Evolutionary conservation across 164 flowering plant genomes (phyloP).

Genomic region (Hamamelis virginiana): DNA sequence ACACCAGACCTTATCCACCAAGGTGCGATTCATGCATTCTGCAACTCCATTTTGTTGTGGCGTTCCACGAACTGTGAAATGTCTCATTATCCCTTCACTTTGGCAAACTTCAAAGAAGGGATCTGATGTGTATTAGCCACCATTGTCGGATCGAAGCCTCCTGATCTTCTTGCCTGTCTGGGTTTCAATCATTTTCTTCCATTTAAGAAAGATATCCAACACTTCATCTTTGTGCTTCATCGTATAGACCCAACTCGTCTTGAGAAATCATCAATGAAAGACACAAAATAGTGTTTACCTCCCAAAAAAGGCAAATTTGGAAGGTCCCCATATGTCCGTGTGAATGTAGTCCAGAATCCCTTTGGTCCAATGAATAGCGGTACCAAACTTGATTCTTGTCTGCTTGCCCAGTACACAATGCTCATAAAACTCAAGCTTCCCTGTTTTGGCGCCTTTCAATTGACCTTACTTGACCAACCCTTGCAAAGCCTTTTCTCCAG

Average conservation of each 20-base stretch:
- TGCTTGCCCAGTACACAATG: constrained; percentile 1
- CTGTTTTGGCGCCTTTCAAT: constrained; percentile 9
- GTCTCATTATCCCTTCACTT: constrained; percentile 12
- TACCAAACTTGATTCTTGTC: constrained; percentile 8
- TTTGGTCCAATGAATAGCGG: not conserved
- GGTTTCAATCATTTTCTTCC: constrained; percentile 21
- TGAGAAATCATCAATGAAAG: constrained; percentile 11
- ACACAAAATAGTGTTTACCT: constrained; percentile 1
- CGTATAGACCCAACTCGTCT: constrained; percentile 3
- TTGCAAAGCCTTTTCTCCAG: constrained; percentile 13
- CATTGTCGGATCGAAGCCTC: constrained; percentile 1
- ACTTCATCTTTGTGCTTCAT: constrained; percentile 13
- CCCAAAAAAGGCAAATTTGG: constrained; percentile 1
- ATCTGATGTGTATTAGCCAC: constrained; percentile 8
- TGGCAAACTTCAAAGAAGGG: not conserved
- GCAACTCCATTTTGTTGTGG: not conserved
- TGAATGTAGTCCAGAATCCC: constrained; percentile 10
- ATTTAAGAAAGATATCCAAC: constrained; percentile 8
- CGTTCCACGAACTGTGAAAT: constrained; percentile 11
- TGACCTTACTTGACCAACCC: constrained; percentile 1
- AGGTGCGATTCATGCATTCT: not conserved
- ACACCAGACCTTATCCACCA: not conserved
- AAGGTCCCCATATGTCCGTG: constrained; percentile 9
- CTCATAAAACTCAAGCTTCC: not conserved
- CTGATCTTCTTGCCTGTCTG: constrained; percentile 16